Evolutionary conservation across 1,139 yeast genomes (phyloP).

Genomic region (Taiozyma onychis): DNA sequence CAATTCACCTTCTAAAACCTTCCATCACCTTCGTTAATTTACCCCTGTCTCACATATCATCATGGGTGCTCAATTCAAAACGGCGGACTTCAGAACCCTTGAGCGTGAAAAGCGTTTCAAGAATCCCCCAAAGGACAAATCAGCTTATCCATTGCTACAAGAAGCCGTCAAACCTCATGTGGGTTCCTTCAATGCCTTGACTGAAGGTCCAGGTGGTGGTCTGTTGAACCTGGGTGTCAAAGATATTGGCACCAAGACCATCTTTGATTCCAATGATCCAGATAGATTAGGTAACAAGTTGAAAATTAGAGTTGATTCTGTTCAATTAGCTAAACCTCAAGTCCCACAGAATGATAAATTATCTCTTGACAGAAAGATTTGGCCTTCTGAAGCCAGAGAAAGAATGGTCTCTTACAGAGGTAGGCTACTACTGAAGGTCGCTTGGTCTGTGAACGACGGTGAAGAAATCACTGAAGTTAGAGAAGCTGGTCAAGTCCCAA

Average conservation of each 20-base stretch:
- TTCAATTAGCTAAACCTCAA: constrained; percentile 79
- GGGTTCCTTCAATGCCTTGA: constrained; percentile 92
- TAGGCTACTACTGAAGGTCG: constrained; percentile 67
- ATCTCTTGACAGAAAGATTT: constrained; percentile 73
- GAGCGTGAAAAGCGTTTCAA: constrained; percentile 82
- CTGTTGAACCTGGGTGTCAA: constrained; percentile 76
- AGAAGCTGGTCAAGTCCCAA: constrained; percentile 89
- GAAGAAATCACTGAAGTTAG: constrained; percentile 78
- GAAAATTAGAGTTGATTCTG: constrained; percentile 74
- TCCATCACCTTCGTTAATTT: not conserved
- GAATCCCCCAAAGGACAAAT: constrained; percentile 83
- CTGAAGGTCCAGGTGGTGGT: constrained; percentile 85
- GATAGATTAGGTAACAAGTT: constrained; percentile 79
- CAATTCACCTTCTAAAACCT: not conserved
- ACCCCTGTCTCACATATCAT: not conserved
- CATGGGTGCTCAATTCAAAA: constrained; percentile 24
- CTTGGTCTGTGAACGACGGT: constrained; percentile 83
- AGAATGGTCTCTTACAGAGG: constrained; percentile 75
- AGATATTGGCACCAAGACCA: constrained; percentile 82
- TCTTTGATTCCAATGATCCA: constrained; percentile 69
- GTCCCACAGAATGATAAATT: constrained; percentile 72
- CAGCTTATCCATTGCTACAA: constrained; percentile 73
- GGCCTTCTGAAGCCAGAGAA: constrained; percentile 89
- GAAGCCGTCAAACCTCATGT: constrained; percentile 94
- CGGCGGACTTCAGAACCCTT: constrained; percentile 68